These are phyloP conservation scores for Solanum chmielewskii DNA, from an alignment of 257 asterid species.

Conservation along the genomic window DNA sequence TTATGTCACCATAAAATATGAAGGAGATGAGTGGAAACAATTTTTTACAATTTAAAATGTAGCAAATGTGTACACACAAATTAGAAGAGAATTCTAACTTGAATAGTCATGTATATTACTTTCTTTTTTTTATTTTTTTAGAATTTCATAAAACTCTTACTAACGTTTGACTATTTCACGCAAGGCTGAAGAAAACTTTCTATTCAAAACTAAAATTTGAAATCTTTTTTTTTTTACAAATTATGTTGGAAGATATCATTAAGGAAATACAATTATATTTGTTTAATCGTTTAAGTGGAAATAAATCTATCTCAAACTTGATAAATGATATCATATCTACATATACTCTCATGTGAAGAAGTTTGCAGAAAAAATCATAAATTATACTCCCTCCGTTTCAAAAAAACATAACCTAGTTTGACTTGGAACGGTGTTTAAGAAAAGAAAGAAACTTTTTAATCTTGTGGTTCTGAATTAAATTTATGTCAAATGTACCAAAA, in stretches of 20 bases:
- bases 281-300: not conserved
- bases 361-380: not conserved
- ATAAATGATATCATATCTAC: not conserved
- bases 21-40: not conserved
- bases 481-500: no score
- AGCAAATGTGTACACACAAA: not conserved
- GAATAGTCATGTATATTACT: not conserved
- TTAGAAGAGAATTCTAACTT: not conserved
- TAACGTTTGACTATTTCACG: not conserved
- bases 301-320: no score
- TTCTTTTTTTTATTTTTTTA: not conserved
- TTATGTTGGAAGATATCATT: not conserved
- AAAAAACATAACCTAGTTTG: no score
- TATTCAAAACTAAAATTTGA: not conserved
- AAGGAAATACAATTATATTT: no score
- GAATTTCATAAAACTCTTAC: not conserved
- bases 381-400: no score
- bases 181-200: not conserved
- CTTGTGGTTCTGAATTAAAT: no score
- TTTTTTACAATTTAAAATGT: not conserved
- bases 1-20: not conserved
- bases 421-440: no score
- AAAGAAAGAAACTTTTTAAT: no score
- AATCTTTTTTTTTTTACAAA: not conserved
- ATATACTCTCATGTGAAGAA: not conserved